phyloP scores from a whole-genome alignment of 164 flowering plant genomes.

The Vitis cinerea region DNA sequence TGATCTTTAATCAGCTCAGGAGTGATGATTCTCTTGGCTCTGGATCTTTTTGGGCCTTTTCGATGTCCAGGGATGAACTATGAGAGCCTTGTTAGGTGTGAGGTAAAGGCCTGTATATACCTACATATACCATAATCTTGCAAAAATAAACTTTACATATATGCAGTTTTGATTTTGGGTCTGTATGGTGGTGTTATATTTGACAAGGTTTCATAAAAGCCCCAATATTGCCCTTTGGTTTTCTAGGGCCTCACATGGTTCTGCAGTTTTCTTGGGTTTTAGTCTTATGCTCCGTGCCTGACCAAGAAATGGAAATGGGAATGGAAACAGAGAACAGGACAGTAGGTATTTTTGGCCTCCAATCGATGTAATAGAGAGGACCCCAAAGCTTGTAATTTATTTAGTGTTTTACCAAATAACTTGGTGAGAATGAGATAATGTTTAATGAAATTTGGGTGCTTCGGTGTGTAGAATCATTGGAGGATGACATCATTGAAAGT shows the following conservation, averaged over 20 bases:
- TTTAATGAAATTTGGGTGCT: not conserved
- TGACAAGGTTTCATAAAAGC: not conserved
- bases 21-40: not conserved
- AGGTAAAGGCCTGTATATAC: constrained; percentile 19
- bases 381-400: not conserved
- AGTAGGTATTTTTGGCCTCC: not conserved
- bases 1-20: not conserved
- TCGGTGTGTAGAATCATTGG: not conserved
- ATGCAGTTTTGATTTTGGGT: constrained; percentile 2
- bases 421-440: not conserved
- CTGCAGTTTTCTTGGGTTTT: not conserved
- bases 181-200: not conserved
- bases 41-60: not conserved
- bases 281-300: not conserved
- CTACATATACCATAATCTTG: not conserved
- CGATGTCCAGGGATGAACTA: not conserved
- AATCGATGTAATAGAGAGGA: constrained; percentile 1
- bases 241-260: not conserved
- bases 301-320: constrained; percentile 1
- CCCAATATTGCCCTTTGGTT: not conserved
- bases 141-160: not conserved
- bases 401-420: not conserved
- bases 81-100: not conserved
- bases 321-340: not conserved
- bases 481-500: too few species aligned